These are phyloP conservation scores for Zygoascus meyerae DNA, from an alignment of 1,139 yeast genomes.

Conservation along the genomic window DNA sequence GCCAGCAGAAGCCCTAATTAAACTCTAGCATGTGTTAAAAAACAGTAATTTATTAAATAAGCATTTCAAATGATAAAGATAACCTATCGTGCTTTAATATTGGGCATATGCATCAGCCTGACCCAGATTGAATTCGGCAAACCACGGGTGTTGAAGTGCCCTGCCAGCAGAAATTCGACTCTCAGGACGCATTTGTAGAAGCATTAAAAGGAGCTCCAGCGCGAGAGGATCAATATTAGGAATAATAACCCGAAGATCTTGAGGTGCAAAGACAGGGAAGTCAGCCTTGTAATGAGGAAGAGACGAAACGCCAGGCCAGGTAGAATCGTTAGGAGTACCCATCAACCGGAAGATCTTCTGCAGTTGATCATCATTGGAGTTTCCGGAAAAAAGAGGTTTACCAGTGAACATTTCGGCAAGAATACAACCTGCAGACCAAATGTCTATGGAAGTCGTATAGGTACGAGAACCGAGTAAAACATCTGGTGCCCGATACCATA, in stretches of 20 bases:
- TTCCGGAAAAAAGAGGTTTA: conserved; percentile 94
- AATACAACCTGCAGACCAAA: conserved; percentile 98
- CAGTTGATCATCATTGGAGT: conserved; percentile 91
- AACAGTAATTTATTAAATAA: conserved; percentile 3
- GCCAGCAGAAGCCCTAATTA: conserved; percentile 1
- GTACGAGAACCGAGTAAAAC: conserved; percentile 92
- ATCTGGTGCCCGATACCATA: conserved; percentile 99
- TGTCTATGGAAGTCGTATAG: conserved; percentile 92
- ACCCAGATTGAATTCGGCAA: conserved; percentile 54
- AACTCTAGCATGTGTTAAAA: not conserved
- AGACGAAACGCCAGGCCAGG: conserved; percentile 91
- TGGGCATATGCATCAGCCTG: conserved; percentile 3
- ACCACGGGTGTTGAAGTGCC: conserved; percentile 94
- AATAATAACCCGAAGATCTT: conserved; percentile 70
- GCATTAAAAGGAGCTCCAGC: conserved; percentile 65
- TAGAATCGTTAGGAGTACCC: conserved; percentile 95
- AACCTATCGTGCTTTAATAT: not conserved
- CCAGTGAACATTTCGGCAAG: conserved; percentile 98
- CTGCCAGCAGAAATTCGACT: conserved; percentile 85
- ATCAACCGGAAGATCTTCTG: conserved; percentile 80
- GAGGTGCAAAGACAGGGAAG: conserved; percentile 75
- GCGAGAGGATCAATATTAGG: conserved; percentile 77
- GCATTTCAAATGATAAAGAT: not conserved
- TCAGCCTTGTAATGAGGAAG: conserved; percentile 80
- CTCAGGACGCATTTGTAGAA: conserved; percentile 90